Evolutionary conservation across 2,329 filamentous ascomycete species (phyloP).

Genomic region (Ciborinia camelliae): DNA sequence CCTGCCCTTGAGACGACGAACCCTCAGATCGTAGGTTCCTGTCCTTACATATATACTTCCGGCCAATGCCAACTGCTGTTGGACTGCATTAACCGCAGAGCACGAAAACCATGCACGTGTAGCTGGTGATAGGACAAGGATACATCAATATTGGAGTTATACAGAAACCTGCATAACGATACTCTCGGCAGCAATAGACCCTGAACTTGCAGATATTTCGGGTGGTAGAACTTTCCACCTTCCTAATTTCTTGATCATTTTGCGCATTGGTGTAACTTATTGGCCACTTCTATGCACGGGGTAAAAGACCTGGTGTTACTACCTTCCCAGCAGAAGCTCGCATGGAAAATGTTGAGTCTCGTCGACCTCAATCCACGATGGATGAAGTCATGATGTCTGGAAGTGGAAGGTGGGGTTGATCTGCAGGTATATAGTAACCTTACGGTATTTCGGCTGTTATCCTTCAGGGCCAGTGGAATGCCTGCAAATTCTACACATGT

Average conservation of each 20-base stretch:
- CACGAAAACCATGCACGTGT: conserved; percentile 14
- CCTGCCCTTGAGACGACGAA: background rate
- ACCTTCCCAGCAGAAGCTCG: background rate
- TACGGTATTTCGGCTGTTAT: background rate
- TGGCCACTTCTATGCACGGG: background rate
- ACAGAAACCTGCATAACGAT: background rate
- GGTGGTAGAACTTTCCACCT: conserved; percentile 14
- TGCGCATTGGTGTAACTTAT: conserved; percentile 5
- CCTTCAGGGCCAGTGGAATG: background rate
- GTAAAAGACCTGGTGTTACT: background rate
- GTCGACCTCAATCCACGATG: conserved; percentile 1
- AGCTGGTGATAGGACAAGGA: conserved; percentile 13
- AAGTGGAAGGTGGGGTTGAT: conserved; percentile 5
- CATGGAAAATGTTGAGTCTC: background rate
- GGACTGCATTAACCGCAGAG: background rate
- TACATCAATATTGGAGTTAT: background rate
- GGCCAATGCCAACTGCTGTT: background rate
- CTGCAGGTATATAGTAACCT: conserved; percentile 2
- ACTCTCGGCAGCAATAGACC: background rate
- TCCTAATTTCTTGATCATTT: conserved; percentile 12
- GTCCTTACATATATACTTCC: conserved; percentile 9
- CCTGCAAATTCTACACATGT: background rate
- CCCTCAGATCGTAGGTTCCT: background rate
- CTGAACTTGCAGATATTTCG: conserved; percentile 11
- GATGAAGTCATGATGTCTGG: background rate